Conservation (phyloP, 75 land plant species). For the Picea sitchensis region DNA sequence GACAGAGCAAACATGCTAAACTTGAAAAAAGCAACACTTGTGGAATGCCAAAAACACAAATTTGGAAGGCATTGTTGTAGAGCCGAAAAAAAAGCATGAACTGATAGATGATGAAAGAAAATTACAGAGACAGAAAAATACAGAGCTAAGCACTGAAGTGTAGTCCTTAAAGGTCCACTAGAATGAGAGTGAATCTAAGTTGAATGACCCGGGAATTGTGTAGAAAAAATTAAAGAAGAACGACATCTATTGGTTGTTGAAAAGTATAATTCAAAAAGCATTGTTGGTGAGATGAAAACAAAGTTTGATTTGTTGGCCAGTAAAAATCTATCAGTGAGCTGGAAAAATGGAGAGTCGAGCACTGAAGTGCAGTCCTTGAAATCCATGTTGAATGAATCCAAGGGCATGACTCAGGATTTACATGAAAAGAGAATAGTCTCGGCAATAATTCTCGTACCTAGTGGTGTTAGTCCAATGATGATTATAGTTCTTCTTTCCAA, state of each 20-base stretch:
- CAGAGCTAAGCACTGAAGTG: neutral
- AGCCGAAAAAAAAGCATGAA: neutral
- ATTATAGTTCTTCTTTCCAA: too few relatives aligned
- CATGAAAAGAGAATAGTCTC: neutral
- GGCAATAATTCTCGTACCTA: too few relatives aligned
- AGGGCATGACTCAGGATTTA: neutral
- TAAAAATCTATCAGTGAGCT: neutral
- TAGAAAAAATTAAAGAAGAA: neutral
- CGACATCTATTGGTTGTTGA: neutral
- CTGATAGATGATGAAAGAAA: too few relatives aligned
- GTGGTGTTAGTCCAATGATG: too few relatives aligned
- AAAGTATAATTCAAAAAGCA: neutral
- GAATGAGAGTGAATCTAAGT: neutral
- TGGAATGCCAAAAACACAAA: neutral
- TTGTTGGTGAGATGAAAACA: neutral
- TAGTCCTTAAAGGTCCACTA: neutral
- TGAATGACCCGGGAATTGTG: neutral
- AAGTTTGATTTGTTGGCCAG: neutral
- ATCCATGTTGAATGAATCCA: neutral
- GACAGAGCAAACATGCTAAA: neutral
- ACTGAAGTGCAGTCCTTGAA: neutral
- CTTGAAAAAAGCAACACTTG: neutral
- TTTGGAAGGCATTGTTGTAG: too few relatives aligned
- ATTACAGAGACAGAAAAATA: neutral
- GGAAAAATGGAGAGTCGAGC: neutral